Percentiles rank a stretch among this genome's conserved stretches.
Conservation (phyloP, 139 green algal species). For the Trebouxia sp. region DNA sequence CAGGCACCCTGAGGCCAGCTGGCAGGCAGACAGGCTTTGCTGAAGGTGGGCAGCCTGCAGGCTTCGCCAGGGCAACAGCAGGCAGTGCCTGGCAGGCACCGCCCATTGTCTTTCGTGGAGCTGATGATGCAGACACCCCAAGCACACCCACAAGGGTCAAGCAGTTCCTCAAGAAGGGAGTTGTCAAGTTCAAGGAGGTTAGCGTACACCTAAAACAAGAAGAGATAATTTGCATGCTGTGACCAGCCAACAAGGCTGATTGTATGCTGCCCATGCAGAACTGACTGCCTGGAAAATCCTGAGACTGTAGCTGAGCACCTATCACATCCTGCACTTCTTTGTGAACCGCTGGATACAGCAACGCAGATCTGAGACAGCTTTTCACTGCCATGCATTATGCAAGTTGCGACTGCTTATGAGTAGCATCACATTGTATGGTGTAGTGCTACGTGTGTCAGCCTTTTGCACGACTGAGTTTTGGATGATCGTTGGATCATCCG, state of each 20-base stretch:
- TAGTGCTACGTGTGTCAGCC: no score
- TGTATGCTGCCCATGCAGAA: background rate
- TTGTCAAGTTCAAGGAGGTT: constrained; percentile 29
- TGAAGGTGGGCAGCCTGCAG: background rate
- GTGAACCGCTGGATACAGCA: no score
- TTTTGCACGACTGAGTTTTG: no score
- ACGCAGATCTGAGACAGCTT: no score
- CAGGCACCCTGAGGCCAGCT: background rate
- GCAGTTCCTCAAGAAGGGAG: constrained; percentile 18
- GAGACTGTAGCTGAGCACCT: background rate
- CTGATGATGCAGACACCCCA: background rate
- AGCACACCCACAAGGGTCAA: constrained; percentile 13
- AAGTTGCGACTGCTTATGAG: no score
- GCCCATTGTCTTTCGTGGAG: background rate
- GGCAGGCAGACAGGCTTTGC: background rate
- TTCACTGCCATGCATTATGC: no score
- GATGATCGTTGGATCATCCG: no score
- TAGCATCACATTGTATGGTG: no score
- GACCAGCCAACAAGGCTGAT: no score
- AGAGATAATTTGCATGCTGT: no score
- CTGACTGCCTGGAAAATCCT: background rate
- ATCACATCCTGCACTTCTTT: no score
- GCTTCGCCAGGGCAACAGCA: background rate
- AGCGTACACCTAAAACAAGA: no score
- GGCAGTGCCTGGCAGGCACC: background rate